Percentiles rank a stretch among this genome's conserved stretches.
phyloP scores from a whole-genome alignment of 169 alveolate species.

The Theileria parva region DNA sequence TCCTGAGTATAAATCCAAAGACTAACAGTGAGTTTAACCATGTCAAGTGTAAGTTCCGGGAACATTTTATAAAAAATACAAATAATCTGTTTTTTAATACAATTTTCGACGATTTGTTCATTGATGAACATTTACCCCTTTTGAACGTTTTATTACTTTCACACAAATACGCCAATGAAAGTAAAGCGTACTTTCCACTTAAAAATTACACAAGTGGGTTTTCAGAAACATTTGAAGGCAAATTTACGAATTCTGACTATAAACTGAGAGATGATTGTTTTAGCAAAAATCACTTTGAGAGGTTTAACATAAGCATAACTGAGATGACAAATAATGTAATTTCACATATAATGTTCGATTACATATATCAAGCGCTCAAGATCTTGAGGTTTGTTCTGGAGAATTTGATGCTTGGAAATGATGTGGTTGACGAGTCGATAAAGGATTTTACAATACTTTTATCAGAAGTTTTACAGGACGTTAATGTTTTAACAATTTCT shows the following conservation, averaged over 20 bases:
- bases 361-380: constrained; percentile 18
- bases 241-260: neutral
- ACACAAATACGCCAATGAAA: neutral
- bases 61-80: neutral
- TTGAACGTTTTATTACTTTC: constrained; percentile 2
- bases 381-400: constrained; percentile 36
- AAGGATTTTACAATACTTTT: constrained; percentile 40
- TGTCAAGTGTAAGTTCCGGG: neutral
- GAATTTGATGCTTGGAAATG: constrained; percentile 12
- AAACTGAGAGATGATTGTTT: neutral
- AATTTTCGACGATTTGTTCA: neutral
- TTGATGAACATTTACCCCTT: constrained; percentile 7
- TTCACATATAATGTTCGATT: constrained; percentile 39
- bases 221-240: neutral
- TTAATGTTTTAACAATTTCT: constrained; percentile 29
- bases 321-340: constrained; percentile 23
- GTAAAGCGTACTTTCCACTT: neutral
- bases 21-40: neutral
- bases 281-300: constrained; percentile 10
- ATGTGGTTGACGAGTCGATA: constrained; percentile 8
- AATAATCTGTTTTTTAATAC: neutral
- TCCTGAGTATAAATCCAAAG: neutral
- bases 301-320: neutral
- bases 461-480: constrained; percentile 38
- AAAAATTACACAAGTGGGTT: neutral